Percentiles rank a stretch among this genome's conserved stretches.
phyloP scores from a whole-genome alignment of 495 filamentous ascomycete species.

The Penicillium cosmopolitanum region DNA sequence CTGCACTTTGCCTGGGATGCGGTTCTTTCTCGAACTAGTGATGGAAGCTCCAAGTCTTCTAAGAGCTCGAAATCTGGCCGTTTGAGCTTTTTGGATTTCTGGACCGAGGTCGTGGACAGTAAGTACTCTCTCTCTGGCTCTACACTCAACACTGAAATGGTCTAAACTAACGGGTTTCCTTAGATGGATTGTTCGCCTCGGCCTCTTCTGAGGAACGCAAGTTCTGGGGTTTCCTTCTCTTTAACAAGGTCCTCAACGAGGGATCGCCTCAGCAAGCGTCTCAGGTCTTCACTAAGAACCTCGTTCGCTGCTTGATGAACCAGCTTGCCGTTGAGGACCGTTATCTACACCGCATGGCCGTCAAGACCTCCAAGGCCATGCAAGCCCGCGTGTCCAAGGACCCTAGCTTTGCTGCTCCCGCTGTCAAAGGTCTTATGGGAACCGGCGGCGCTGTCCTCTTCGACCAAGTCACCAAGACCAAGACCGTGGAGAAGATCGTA shows the following conservation, averaged over 20 bases:
- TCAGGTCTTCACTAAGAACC: conserved; percentile 75
- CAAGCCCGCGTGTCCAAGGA: conserved; percentile 66
- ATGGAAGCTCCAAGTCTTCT: conserved; percentile 33
- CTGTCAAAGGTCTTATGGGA: conserved; percentile 68
- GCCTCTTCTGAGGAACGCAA: conserved; percentile 85
- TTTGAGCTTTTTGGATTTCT: conserved; percentile 73
- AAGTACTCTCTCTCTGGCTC: conserved; percentile 37
- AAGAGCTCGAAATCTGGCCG: conserved; percentile 40
- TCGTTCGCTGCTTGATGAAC: conserved; percentile 83
- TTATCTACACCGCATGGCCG: conserved; percentile 80
- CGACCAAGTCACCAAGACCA: conserved; percentile 84
- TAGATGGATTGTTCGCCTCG: conserved; percentile 80
- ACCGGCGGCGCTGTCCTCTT: conserved; percentile 75
- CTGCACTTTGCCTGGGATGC: conserved; percentile 88
- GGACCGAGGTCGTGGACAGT: conserved; percentile 89
- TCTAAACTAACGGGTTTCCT: conserved; percentile 17
- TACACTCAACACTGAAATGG: neutral
- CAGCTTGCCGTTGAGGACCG: conserved; percentile 83
- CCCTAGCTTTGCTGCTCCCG: conserved; percentile 58
- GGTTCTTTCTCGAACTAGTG: conserved; percentile 57
- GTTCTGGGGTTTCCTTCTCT: conserved; percentile 86
- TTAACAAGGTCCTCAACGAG: conserved; percentile 68
- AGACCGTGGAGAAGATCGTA: conserved; percentile 80
- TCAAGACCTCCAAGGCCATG: conserved; percentile 70
- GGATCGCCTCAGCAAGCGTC: conserved; percentile 50